phyloP scores from a whole-genome alignment of 2,329 filamentous ascomycete species.

The Sclerotinia borealis region DNA sequence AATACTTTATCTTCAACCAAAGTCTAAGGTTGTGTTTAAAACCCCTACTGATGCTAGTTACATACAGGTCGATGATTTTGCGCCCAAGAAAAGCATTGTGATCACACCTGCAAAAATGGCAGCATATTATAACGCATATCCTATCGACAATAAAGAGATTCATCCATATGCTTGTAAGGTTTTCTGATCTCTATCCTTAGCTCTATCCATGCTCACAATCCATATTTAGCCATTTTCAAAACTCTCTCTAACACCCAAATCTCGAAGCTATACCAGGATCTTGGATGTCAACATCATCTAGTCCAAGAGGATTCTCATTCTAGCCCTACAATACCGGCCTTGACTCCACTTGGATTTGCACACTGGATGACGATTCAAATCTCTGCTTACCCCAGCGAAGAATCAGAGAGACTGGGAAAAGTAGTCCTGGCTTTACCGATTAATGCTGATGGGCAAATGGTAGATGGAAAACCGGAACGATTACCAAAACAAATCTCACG shows the following conservation, averaged over 20 bases:
- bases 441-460: slow-evolving; percentile 45
- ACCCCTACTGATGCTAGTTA: slow-evolving; percentile 13
- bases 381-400: slow-evolving; percentile 68
- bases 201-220: slow-evolving; percentile 12
- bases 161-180: slow-evolving; percentile 63
- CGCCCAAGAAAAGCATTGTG: slow-evolving; percentile 62
- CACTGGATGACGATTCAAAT: slow-evolving; percentile 69
- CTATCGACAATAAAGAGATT: slow-evolving; percentile 52
- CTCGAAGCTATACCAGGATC: slow-evolving; percentile 50
- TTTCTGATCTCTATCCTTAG: not conserved
- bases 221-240: slow-evolving; percentile 23
- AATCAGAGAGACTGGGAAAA: slow-evolving; percentile 63
- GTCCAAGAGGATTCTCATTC: slow-evolving; percentile 48
- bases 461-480: slow-evolving; percentile 60
- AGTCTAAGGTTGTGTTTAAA: not conserved
- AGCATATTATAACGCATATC: slow-evolving; percentile 64
- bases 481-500: slow-evolving; percentile 75
- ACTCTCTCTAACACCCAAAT: slow-evolving; percentile 40
- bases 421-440: slow-evolving; percentile 68
- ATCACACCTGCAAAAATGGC: slow-evolving; percentile 71
- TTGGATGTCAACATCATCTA: slow-evolving; percentile 56
- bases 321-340: slow-evolving; percentile 53
- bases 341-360: slow-evolving; percentile 63
- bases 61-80: slow-evolving; percentile 62
- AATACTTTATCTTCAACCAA: not conserved